phyloP scores from a whole-genome alignment of 176 grass and related monocot genomes.

The Ensete ventricosum region DNA sequence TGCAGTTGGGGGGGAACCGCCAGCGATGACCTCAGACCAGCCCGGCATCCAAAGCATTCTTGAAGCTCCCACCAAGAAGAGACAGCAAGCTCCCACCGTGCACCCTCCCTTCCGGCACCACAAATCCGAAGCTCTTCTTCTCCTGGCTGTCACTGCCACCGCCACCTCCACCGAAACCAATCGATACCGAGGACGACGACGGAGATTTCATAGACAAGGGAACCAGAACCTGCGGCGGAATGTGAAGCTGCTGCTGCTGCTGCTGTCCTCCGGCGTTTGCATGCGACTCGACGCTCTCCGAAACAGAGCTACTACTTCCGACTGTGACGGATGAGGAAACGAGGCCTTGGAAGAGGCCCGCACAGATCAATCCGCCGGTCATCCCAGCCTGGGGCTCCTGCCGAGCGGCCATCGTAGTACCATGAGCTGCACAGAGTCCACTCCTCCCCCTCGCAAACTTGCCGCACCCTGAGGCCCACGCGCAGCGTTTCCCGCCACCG shows the following conservation, averaged over 20 bases:
- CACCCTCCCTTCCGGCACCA: constrained; percentile 50
- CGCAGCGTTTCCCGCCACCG: constrained; percentile 60
- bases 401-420: constrained; percentile 33
- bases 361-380: constrained; percentile 27
- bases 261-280: constrained; percentile 6
- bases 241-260: constrained; percentile 30
- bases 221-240: constrained; percentile 62
- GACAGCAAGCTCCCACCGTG: constrained; percentile 62
- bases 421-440: constrained; percentile 64
- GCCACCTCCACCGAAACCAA: constrained; percentile 23
- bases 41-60: constrained; percentile 31
- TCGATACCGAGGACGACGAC: constrained; percentile 2
- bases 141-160: constrained; percentile 12
- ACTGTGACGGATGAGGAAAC: constrained; percentile 21
- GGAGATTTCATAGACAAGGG: constrained; percentile 50
- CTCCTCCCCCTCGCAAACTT: constrained; percentile 63
- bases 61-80: constrained; percentile 50
- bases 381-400: constrained; percentile 18
- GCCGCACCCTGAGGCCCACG: constrained; percentile 40
- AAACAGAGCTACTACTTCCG: constrained; percentile 29
- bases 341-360: constrained; percentile 55
- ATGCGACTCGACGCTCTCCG: constrained; percentile 29
- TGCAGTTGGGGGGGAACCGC: background rate
- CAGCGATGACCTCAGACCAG: constrained; percentile 15
- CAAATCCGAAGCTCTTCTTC: constrained; percentile 8